Base-by-base conservation (phyloP, 768 basidiomycete species). In the Gymnopilus dilepis region DNA sequence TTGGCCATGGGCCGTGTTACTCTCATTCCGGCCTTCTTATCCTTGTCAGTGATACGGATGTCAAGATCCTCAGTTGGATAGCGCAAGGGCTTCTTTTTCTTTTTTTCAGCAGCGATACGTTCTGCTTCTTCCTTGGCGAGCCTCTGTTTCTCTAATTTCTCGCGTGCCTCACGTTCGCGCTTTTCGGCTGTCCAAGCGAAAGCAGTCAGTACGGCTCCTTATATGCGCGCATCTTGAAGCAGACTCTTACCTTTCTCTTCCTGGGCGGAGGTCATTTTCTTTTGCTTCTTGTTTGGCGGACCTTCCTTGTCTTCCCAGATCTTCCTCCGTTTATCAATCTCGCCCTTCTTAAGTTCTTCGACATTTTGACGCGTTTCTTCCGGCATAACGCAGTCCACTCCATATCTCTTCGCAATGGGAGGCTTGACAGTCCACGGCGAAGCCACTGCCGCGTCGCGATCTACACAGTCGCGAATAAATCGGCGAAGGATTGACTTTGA, bases 391-490 rank as follows among this genome's bases (percentile, higher is more conserved):
- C 85, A 87, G 63, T 90, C 86, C 30, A 99, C 89, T 11, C 91
- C 92, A 75, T 95, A 97, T 56, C 88, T 86, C 60, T 84, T 84
- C 1, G 95, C 96, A 58, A 99, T 91, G 6, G 82, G 77, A 1
- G 86, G 86, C 73, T 98, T 98, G 30, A 99, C 95, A 1, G 88
- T 90, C 97, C 97, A 99, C 6, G 97, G 97, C 0, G 94, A 93
- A 7, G 94, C 95, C 26, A 97, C 90, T 8, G 94, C 91, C 15
- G 94, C 84, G 66, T 97, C 95, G 33, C 97, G 88, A 69, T 94
- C 91, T 2, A 99, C 91, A 68, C 95, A 97, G 71, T 99, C 97
- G 63, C 94, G 89, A 60, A 99, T 92, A 76, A 97, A 98, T 15
- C 95, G 90, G 65, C 95, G 93, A 28, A 99, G 86, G 67, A 99